phyloP scores from a whole-genome alignment of 2,329 filamentous ascomycete genomes.

The Ilyonectria robusta region DNA sequence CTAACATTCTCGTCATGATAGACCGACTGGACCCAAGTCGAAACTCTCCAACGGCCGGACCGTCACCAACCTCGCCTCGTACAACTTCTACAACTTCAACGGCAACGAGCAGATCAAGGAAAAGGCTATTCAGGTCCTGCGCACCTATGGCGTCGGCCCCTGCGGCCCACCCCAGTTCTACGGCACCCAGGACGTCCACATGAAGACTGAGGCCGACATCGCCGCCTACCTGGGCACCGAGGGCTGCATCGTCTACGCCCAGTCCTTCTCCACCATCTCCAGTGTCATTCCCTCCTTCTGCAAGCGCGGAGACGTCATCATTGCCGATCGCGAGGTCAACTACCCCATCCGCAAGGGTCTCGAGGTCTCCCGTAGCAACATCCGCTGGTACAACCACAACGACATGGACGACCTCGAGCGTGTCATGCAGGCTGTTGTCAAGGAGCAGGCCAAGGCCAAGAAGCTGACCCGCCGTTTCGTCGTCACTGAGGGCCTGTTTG shows the following conservation, averaged over 20 bases:
- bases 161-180: slow-evolving; percentile 99
- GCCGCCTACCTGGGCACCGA: slow-evolving; percentile 90
- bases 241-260: slow-evolving; percentile 94
- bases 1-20: slow-evolving; percentile 53
- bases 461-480: slow-evolving; percentile 94
- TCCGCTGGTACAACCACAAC: slow-evolving; percentile 96
- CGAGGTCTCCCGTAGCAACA: slow-evolving; percentile 90
- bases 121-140: slow-evolving; percentile 92
- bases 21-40: slow-evolving; percentile 89
- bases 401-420: slow-evolving; percentile 94
- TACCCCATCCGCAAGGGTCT: slow-evolving; percentile 95
- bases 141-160: slow-evolving; percentile 95
- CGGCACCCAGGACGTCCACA: slow-evolving; percentile 97
- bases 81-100: slow-evolving; percentile 98
- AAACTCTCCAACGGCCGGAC: slow-evolving; percentile 91
- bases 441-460: slow-evolving; percentile 88
- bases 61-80: slow-evolving; percentile 93
- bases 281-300: slow-evolving; percentile 97
- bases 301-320: slow-evolving; percentile 97
- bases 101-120: slow-evolving; percentile 93
- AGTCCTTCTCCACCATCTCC: slow-evolving; percentile 96
- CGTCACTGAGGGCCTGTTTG: slow-evolving; percentile 95
- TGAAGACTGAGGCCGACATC: slow-evolving; percentile 96
- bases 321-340: slow-evolving; percentile 93
- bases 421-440: slow-evolving; percentile 86